A percentile compares a stretch with the other conserved stretches of the same genome.
Conservation (phyloP, 495 filamentous ascomycete species). For the Penicillium egyptiacum region DNA sequence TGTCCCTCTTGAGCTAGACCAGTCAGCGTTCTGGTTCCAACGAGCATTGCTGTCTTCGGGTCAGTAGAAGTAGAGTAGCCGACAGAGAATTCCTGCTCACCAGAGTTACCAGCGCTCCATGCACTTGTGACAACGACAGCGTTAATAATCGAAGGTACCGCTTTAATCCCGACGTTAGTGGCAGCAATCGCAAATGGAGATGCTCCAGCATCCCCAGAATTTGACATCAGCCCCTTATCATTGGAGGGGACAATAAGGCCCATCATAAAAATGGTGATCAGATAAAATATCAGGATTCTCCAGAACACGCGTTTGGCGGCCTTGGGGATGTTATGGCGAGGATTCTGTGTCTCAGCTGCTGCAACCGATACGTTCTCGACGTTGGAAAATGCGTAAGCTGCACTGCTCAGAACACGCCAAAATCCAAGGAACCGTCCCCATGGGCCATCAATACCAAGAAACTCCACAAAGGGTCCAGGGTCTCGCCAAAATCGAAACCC, state of each 20-base stretch:
- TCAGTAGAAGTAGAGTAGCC: not conserved
- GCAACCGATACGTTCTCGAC: constrained; percentile 46
- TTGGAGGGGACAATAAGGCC: constrained; percentile 48
- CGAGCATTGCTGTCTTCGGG: constrained; percentile 24
- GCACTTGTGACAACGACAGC: constrained; percentile 41
- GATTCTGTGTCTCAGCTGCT: constrained; percentile 38
- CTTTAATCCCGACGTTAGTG: constrained; percentile 26
- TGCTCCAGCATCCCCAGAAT: constrained; percentile 21
- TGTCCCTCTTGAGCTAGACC: constrained; percentile 37
- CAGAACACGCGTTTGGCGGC: constrained; percentile 33
- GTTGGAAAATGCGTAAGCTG: constrained; percentile 54
- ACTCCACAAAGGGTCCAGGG: constrained; percentile 24
- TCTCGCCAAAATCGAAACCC: constrained; percentile 23
- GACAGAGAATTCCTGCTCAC: not conserved
- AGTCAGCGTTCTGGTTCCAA: constrained; percentile 41
- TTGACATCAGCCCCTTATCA: constrained; percentile 39
- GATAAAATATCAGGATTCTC: constrained; percentile 34
- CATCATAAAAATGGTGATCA: constrained; percentile 35
- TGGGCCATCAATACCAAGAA: constrained; percentile 7
- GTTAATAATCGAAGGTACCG: constrained; percentile 48
- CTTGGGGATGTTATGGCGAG: constrained; percentile 31
- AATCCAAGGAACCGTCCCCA: constrained; percentile 40
- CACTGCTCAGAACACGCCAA: constrained; percentile 51
- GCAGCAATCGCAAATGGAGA: constrained; percentile 52
- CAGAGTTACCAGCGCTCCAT: constrained; percentile 40